These are phyloP conservation scores for Talaromyces sp. DNA, from an alignment of 2,329 filamentous ascomycete genomes.

Conservation along the genomic window DNA sequence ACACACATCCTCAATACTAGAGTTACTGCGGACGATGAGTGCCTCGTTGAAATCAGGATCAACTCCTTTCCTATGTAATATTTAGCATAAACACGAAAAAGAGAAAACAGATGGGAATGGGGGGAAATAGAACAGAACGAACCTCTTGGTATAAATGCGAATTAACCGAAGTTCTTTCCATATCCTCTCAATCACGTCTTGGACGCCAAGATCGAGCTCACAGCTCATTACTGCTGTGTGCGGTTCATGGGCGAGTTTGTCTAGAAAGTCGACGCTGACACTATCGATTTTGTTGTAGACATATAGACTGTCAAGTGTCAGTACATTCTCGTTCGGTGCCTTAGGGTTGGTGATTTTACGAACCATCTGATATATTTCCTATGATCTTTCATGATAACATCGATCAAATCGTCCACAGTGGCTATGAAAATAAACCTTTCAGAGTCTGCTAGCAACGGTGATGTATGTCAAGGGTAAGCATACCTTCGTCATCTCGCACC, in stretches of 20 bases:
- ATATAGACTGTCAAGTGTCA: conserved; percentile 61
- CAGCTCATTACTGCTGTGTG: conserved; percentile 97
- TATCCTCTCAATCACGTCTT: conserved; percentile 89
- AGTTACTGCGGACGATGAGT: conserved; percentile 82
- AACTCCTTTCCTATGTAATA: conserved; percentile 65
- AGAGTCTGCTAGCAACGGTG: background rate
- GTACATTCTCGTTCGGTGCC: background rate
- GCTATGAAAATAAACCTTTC: conserved; percentile 43
- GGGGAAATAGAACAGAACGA: conserved; percentile 16
- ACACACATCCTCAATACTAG: conserved; percentile 93
- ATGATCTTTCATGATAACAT: conserved; percentile 99
- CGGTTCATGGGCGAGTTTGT: conserved; percentile 85
- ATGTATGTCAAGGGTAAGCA: conserved; percentile 10
- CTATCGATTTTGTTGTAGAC: conserved; percentile 99
- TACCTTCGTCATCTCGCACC: conserved; percentile 82
- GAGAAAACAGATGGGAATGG: too few relatives aligned
- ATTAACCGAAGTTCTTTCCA: conserved; percentile 92
- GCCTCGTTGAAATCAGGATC: conserved; percentile 90
- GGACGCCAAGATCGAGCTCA: conserved; percentile 87
- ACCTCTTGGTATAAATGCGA: conserved; percentile 85
- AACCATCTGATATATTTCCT: conserved; percentile 87
- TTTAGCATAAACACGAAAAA: background rate
- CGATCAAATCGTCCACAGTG: conserved; percentile 97
- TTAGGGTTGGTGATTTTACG: conserved; percentile 7
- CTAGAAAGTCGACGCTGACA: conserved; percentile 87